Evolutionary conservation across 2,329 filamentous ascomycete genomes (phyloP), one percentile per base, ranked within the genome.

Genomic region (Plectosphaerella plurivora): DNA sequence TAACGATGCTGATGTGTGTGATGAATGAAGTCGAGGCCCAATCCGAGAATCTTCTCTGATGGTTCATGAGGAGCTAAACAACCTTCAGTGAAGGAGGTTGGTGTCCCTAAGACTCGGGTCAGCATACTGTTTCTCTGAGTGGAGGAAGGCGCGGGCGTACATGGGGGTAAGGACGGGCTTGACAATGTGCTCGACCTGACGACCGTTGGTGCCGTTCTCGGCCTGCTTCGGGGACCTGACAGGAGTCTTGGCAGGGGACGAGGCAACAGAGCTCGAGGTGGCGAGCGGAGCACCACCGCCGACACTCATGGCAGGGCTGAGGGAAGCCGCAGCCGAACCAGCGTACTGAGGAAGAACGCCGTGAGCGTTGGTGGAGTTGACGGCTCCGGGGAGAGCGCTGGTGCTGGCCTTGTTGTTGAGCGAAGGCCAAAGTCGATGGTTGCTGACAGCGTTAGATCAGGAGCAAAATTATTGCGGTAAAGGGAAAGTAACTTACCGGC

Each of bases 331-430:
- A 20, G 78, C 78, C 59, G 81, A 68, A 16, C 78, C 78, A 10
- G 70, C 63, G 52, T 78, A 81, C 33, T 79, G 76, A 15, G 78
- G 79, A 45, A 83, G 64, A 44, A 77, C 72, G n/a, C 78, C 79
- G 25, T 75, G 77, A 8, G 75, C 79, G 12, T 77, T 82, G 45
- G 74, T 76, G 4, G 79, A 76, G 3, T 78, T 79, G 47, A 83
- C 65, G 10, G 77, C 68, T 48, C 78, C 69, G 11, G 75, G 74
- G 45, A 75, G 66, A 8, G 65, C 73, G 45, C 67, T 67, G 45
- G 69, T 74, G 53, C 75, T 79, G n/a, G 75, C 74, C 58, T 75
- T 79, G 63, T 76, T 79, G 59, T 79, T 61, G 67, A 81, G 72
- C 15, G 65, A 71, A 55, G 76, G 73, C 77, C 74, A 75, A 33